Evolutionary conservation across 306 rosid species (phyloP), one percentile per base, ranked within the genome.

Genomic region (Sechiopsis laciniata): DNA sequence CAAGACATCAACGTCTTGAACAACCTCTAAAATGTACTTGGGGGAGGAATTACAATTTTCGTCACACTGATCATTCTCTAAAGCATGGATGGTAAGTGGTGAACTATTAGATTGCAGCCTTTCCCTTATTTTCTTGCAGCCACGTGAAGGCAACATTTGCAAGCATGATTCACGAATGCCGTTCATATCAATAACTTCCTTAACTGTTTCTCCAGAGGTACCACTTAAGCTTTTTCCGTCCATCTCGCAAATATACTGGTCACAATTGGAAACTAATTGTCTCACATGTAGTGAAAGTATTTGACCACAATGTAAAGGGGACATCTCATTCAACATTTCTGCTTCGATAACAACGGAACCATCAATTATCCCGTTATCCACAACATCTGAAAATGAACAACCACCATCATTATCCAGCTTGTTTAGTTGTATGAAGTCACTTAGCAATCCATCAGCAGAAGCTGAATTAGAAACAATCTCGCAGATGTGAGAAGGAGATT

Each of bases 31-130:
- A 75, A 51, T 70, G 53, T 48, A 59, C 62, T 77, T 74, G 16
- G 55, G 66, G 40, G 24, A 35, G 52, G 77, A 60, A 79, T 67
- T 24, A 54, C 63, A 70, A 21, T 46, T 63, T 53, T 75, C 86
- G 60, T 67, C 72, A 75, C 71, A 81, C 70, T 46, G 74, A 69
- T 78, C 87, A 53, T 50, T 64, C 79, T 71, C 81, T 76, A 73
- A 45, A 72, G 69, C 62, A 71, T 63, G 78, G 32, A 62, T 77
- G 37, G 78, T 55, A 8, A 45, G 80, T 42, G 84, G 80, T 54
- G 84, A 88, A 80, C 59, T 83, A 80, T 73, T 80, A 62, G 76
- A 75, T 29, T 78, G 84, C 54, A 80, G 78, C 74, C 75, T 75
- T 78, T 74, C 85, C 77, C 61, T 66, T 73, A 71, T 72, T 58